Evolutionary conservation across 1,139 yeast genomes (phyloP).

Genomic region (Geotrichum citri-aurantii): DNA sequence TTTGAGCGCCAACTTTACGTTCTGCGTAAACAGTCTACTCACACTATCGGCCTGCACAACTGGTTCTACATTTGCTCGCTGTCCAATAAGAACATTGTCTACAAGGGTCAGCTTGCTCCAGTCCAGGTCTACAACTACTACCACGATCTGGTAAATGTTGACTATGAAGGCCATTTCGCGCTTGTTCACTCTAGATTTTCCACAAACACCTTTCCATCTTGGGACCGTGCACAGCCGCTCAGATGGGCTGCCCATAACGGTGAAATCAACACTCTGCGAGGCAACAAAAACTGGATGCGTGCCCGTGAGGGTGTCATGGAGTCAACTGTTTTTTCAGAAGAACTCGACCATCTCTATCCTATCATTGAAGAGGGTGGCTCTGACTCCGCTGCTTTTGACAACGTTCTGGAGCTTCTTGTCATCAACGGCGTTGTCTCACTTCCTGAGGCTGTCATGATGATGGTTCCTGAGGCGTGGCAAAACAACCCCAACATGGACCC

Average conservation of each 20-base stretch:
- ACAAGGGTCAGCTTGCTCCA: constrained; percentile 97
- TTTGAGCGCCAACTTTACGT: constrained; percentile 83
- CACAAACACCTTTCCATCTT: constrained; percentile 96
- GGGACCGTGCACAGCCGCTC: constrained; percentile 99
- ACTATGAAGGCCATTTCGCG: constrained; percentile 93
- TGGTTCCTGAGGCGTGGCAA: constrained; percentile 99
- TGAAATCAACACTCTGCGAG: constrained; percentile 94
- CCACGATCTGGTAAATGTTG: constrained; percentile 86
- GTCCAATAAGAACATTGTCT: constrained; percentile 82
- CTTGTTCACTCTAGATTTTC: constrained; percentile 96
- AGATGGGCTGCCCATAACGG: constrained; percentile 98
- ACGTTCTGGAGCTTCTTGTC: constrained; percentile 84
- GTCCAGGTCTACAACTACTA: constrained; percentile 92
- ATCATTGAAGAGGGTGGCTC: constrained; percentile 98
- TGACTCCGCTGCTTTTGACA: constrained; percentile 98
- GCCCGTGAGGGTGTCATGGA: constrained; percentile 97
- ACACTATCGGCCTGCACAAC: constrained; percentile 86
- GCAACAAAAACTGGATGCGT: constrained; percentile 98
- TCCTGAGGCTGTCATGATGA: constrained; percentile 95
- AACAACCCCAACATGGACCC: constrained; percentile 82
- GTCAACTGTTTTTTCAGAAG: constrained; percentile 82
- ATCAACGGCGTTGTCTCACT: constrained; percentile 86
- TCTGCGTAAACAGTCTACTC: constrained; percentile 83
- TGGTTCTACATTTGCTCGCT: constrained; percentile 97
- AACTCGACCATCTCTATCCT: constrained; percentile 84